Base-by-base conservation (phyloP, 2,329 filamentous ascomycete species). In the Conoideocrella luteorostrata region DNA sequence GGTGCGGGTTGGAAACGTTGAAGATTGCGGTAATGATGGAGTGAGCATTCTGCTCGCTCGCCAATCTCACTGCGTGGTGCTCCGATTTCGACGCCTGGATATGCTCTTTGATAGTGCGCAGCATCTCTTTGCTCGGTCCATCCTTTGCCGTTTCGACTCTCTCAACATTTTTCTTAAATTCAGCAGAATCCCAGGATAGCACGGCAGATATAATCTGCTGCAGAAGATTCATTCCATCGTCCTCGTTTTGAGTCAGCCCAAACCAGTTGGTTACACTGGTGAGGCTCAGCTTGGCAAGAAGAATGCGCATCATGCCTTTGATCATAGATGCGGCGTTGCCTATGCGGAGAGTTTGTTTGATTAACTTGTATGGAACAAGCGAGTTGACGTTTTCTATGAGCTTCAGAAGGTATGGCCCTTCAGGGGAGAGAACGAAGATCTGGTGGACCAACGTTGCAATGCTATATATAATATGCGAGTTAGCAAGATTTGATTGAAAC, bases 241-340 rank as follows among this genome's bases (percentile, higher is more conserved):
- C 80, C 1, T 82, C 77, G 37, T 78, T 79, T 37, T 77, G 75
- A 0, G 83, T 89, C 30, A 88, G 60, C 0, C 87, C 86, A 10
- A 90, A 74, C 83, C 84, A 91, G 58, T 89, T 90, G 4, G 86
- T 88, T 40, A 91, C 65, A 7, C 80, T 80, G 2, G 79, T 80
- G 4, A 91, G 70, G 51, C 84, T 86, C 45, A 89, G 67, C 64
- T 93, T 93, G n/a, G 86, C 81, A 12, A 93, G 71, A 13, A 90
- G 71, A 13, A 91, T 66, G 42, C 72, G 76, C 59, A 86, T 74
- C 74, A 91, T 82, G 46, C 75, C 86, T 55, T 76, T 85, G 44
- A 91, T 82, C 86, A 93, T 90, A 17, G 80, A 85, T 1, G 86
- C 86, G 0, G 86, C 86, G 57, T 91, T 93, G 5, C 86, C 84